Evolutionary conservation across 345 rosid genomes (phyloP).

Genomic region (Balakata baccata): DNA sequence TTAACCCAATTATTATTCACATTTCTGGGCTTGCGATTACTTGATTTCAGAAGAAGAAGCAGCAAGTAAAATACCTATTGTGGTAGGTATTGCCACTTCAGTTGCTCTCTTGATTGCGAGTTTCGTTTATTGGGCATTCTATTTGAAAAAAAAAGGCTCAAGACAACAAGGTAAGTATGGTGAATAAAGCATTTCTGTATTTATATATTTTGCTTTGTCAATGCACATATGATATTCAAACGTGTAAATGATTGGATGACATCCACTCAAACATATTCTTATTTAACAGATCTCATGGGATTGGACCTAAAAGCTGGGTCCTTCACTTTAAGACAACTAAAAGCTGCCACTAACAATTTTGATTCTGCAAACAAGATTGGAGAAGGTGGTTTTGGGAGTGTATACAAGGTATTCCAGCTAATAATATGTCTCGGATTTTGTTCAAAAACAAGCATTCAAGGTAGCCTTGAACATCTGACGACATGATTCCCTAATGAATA

Average conservation of each 20-base stretch:
- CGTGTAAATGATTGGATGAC: not conserved
- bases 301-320: slow-evolving; percentile 22
- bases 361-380: slow-evolving; percentile 50
- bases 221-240: not conserved
- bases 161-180: not conserved
- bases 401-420: slow-evolving; percentile 44
- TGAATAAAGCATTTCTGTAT: not conserved
- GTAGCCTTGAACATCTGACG: too few relatives aligned
- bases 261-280: not conserved
- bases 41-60: not conserved
- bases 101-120: slow-evolving; percentile 7
- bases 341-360: slow-evolving; percentile 48
- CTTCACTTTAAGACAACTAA: slow-evolving; percentile 50
- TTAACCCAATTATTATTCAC: too few relatives aligned
- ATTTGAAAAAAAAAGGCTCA: not conserved
- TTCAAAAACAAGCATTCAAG: too few relatives aligned
- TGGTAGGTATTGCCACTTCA: slow-evolving; percentile 9
- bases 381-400: slow-evolving; percentile 65
- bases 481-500: too few relatives aligned
- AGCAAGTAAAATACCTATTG: not conserved
- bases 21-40: not conserved
- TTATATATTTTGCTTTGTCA: not conserved
- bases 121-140: slow-evolving; percentile 21
- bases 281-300: slow-evolving; percentile 15
- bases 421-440: too few relatives aligned